These are phyloP conservation scores for Linum lewisii DNA, from an alignment of 345 rosid genomes.

Conservation along the genomic window DNA sequence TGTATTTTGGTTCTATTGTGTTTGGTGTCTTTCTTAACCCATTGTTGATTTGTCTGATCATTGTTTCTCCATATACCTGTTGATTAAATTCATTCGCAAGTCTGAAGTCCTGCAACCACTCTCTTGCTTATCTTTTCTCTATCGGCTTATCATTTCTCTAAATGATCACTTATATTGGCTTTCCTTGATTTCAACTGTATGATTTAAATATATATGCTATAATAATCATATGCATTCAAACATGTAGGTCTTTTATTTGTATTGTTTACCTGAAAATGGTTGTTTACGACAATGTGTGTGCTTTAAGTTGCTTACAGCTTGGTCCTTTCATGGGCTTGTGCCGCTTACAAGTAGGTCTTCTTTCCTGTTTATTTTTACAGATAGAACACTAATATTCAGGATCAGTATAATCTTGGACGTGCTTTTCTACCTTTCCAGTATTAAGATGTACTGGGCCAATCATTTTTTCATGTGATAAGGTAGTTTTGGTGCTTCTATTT, in stretches of 20 bases:
- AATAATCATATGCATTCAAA: background rate
- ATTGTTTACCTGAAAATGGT: background rate
- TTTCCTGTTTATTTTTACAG: background rate
- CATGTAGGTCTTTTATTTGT: background rate
- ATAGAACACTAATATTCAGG: background rate
- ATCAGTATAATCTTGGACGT: background rate
- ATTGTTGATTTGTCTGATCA: background rate
- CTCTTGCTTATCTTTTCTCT: background rate
- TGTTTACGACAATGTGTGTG: background rate
- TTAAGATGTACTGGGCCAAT: background rate
- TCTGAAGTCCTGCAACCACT: background rate
- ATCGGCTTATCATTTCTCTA: background rate
- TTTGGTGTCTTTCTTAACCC: background rate
- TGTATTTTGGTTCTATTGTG: constrained; percentile 2
- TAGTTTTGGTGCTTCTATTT: background rate
- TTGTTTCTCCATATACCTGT: background rate
- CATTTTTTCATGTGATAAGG: background rate
- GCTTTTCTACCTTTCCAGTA: background rate
- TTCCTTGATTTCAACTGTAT: background rate
- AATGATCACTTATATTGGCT: background rate
- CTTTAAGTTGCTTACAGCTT: background rate
- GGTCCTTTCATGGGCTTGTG: no score
- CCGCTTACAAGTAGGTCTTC: no score
- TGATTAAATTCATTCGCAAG: background rate
- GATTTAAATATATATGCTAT: background rate